These are phyloP conservation scores for Knufia fluminis DNA, from an alignment of 2,329 filamentous ascomycete genomes.

Conservation along the genomic window DNA sequence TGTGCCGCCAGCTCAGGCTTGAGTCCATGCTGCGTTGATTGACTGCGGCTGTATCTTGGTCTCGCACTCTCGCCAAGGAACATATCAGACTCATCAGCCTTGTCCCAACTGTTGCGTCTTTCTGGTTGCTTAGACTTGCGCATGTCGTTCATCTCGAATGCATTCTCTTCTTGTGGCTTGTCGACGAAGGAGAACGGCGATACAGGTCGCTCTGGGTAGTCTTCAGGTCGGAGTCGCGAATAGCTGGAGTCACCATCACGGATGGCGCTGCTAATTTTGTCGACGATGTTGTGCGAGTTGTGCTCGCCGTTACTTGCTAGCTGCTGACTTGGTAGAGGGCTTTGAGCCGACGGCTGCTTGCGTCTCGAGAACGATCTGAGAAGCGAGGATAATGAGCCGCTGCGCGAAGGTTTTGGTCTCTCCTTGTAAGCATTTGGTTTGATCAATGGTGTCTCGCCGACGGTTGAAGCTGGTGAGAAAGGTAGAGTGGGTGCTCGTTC, in stretches of 20 bases:
- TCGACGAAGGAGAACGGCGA: slow-evolving; percentile 63
- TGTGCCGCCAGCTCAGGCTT: background rate
- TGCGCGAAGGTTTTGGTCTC: slow-evolving; percentile 15
- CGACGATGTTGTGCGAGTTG: slow-evolving; percentile 16
- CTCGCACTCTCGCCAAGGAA: slow-evolving; percentile 12
- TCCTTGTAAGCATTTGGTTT: slow-evolving; percentile 4
- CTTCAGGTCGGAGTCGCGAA: slow-evolving; percentile 10
- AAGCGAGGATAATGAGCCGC: slow-evolving; percentile 19
- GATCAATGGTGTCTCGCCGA: slow-evolving; percentile 17
- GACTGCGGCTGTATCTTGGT: slow-evolving; percentile 12
- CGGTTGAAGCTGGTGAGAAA: slow-evolving; percentile 1
- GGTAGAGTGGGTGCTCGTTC: slow-evolving; percentile 5
- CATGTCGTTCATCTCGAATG: slow-evolving; percentile 20
- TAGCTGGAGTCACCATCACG: slow-evolving; percentile 15
- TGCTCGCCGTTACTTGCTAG: slow-evolving; percentile 14
- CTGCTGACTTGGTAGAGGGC: slow-evolving; percentile 21
- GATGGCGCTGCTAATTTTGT: slow-evolving; percentile 20
- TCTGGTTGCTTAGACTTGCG: slow-evolving; percentile 9
- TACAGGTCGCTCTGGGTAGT: slow-evolving; percentile 61
- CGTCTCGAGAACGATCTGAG: slow-evolving; percentile 19
- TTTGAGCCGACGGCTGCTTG: slow-evolving; percentile 9
- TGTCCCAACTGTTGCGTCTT: slow-evolving; percentile 13
- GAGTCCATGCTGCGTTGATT: slow-evolving; percentile 6
- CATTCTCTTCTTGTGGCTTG: slow-evolving; percentile 18
- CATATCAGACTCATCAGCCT: slow-evolving; percentile 1